Evolutionary conservation across 2,329 filamentous ascomycete genomes (phyloP).

Genomic region (Arthroderma uncinatum): DNA sequence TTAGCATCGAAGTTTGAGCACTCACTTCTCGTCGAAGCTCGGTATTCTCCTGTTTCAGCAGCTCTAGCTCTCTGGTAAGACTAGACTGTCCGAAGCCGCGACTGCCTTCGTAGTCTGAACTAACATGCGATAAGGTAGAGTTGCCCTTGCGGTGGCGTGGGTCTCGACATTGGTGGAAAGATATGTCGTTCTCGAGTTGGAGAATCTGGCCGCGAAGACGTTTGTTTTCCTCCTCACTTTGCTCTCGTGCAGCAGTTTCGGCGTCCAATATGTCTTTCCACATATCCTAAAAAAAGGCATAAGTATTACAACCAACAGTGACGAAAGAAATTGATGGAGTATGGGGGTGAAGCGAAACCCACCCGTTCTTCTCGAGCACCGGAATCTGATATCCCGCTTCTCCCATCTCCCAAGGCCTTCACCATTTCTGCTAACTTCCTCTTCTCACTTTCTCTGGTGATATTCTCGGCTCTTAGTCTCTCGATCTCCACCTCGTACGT

Average conservation of each 20-base stretch:
- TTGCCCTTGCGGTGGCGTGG: constrained; percentile 26
- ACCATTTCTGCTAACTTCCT: constrained; percentile 75
- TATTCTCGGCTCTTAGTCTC: constrained; percentile 62
- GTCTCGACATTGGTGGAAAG: constrained; percentile 17
- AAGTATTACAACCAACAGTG: not conserved
- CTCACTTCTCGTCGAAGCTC: constrained; percentile 85
- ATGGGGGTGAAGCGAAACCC: constrained; percentile 19
- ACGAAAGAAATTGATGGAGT: not conserved
- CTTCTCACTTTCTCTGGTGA: constrained; percentile 74
- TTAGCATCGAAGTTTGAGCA: constrained; percentile 94
- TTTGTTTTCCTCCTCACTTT: constrained; percentile 80
- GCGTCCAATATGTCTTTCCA: constrained; percentile 93
- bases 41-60: constrained; percentile 82
- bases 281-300: constrained; percentile 52
- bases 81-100: constrained; percentile 47
- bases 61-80: constrained; percentile 69
- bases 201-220: constrained; percentile 74
- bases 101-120: constrained; percentile 30
- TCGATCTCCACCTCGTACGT: constrained; percentile 77
- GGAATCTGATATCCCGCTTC: constrained; percentile 37
- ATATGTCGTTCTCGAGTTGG: constrained; percentile 45
- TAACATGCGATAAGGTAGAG: constrained; percentile 31
- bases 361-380: constrained; percentile 40
- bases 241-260: constrained; percentile 77
- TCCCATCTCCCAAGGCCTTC: constrained; percentile 48